These are phyloP conservation scores for Protomyces arabidopsidicola DNA, from an alignment of 1,139 yeast genomes.

Conservation along the genomic window DNA sequence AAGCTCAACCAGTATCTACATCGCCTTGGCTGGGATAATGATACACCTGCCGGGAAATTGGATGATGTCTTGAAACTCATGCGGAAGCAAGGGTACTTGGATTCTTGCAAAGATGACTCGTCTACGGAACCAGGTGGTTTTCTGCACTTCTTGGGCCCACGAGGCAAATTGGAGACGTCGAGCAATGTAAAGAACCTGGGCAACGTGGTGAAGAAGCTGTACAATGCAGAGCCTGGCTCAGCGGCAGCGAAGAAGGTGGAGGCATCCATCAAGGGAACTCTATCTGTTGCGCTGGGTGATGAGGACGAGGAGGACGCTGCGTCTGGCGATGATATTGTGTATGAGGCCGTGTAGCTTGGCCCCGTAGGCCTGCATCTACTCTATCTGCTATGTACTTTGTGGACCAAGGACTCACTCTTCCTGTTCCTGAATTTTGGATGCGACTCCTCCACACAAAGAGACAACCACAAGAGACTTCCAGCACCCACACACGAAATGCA, in stretches of 20 bases:
- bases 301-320: conserved; percentile 5
- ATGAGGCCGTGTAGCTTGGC: background rate
- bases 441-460: too few species aligned
- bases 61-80: conserved; percentile 30
- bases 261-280: conserved; percentile 8
- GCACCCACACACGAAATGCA: too few species aligned
- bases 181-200: conserved; percentile 5
- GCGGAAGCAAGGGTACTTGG: conserved; percentile 32
- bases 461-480: too few species aligned
- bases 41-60: conserved; percentile 27
- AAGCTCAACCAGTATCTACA: conserved; percentile 27
- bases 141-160: conserved; percentile 15
- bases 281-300: conserved; percentile 25
- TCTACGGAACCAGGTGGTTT: conserved; percentile 6
- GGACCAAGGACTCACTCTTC: too few species aligned
- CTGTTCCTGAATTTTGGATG: too few species aligned
- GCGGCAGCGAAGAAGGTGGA: conserved; percentile 4
- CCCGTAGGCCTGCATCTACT: too few species aligned
- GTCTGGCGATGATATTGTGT: background rate
- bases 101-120: conserved; percentile 31
- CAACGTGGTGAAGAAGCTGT: conserved; percentile 4
- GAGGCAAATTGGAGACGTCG: conserved; percentile 23
- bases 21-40: conserved; percentile 22
- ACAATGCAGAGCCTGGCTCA: conserved; percentile 20
- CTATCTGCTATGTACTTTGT: too few species aligned